Conservation (phyloP, 805 yeast genomes). For the Wickerhamiella sergipiensis region DNA sequence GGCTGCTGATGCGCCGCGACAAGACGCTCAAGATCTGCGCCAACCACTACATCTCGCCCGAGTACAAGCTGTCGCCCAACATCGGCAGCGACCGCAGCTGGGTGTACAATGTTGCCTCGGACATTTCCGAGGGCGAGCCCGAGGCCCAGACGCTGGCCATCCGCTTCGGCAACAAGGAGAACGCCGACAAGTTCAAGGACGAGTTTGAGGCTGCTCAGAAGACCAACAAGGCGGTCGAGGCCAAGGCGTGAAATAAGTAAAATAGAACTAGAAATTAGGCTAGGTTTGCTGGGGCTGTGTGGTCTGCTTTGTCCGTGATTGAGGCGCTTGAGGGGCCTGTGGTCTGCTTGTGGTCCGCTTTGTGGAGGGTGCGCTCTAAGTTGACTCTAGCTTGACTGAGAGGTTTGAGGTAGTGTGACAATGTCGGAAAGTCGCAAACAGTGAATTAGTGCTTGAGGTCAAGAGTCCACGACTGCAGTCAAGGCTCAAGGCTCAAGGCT, state of each 20-base stretch:
- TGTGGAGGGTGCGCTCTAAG: no score
- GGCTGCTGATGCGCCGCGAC: conserved; percentile 97
- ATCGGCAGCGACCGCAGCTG: conserved; percentile 97
- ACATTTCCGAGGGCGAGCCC: conserved; percentile 87
- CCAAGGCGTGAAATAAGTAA: not conserved
- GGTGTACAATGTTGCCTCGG: conserved; percentile 93
- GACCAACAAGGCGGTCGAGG: conserved; percentile 35
- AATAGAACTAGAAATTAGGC: not conserved
- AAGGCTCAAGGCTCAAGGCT: no score
- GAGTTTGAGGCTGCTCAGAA: conserved; percentile 77
- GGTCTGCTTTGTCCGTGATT: no score
- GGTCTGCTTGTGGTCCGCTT: no score
- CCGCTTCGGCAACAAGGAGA: conserved; percentile 50
- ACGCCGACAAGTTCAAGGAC: conserved; percentile 91
- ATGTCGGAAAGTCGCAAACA: no score
- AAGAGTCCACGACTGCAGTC: no score
- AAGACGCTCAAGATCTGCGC: conserved; percentile 97
- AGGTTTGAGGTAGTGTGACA: no score
- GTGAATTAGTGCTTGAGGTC: not conserved
- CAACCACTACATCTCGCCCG: conserved; percentile 70
- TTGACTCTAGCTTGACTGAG: no score
- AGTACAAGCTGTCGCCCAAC: conserved; percentile 74
- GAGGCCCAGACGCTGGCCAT: conserved; percentile 95
- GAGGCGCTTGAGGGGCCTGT: no score
- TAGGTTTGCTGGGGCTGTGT: not conserved